Base-by-base conservation (phyloP, 2,329 filamentous ascomycete species). In the Ophiostoma ips region DNA sequence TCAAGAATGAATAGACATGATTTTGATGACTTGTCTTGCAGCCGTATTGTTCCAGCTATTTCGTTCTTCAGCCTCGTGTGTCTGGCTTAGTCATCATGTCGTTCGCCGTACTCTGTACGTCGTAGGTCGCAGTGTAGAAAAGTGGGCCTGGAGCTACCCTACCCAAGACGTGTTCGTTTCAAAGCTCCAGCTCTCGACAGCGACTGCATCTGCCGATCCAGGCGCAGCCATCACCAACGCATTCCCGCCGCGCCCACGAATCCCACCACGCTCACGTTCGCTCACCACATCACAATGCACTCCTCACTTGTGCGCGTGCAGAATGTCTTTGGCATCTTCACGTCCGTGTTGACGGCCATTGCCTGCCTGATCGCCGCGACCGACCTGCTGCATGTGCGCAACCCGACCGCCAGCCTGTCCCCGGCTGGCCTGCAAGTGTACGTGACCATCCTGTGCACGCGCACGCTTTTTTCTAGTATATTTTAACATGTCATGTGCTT, bases 261-360 rank as follows among this genome's bases (percentile, higher is more conserved):
- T n/a, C n/a, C 38, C n/a, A 36, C 21, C 18, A 44, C 21, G 15
- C 9, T 19, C 12, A 24, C 31, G 8, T 13, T 16, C n/a, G n/a
- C n/a, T n/a, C n/a, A n/a, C n/a, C n/a, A n/a, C 30, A 8, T 62
- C 69, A 73, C 53, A 54, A 96, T 98, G 92, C 83, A 95, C 68
- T 94, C 87, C 62, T 78, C 84, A 44, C 68, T 94, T 46, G 87
- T 85, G 55, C 86, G 92, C 58, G 67, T 83, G 58, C 92, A 98
- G 68, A 90, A 87, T 69, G 83, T 88, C 65, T 98, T 98, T 65
- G 88, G 92, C 66, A 95, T 94, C 79, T 95, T 96, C 74, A 96
- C 92, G 16, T 94, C 88, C 24, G 88, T 95, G 56, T 83, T 84
- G 51, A 92, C 94, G 62, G 77, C 78, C 52, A 76, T 95, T 50